Percentiles rank a stretch among this genome's conserved stretches.
Evolutionary conservation across 2,329 filamentous ascomycete genomes (phyloP).

Genomic region (Cadophora sp.): DNA sequence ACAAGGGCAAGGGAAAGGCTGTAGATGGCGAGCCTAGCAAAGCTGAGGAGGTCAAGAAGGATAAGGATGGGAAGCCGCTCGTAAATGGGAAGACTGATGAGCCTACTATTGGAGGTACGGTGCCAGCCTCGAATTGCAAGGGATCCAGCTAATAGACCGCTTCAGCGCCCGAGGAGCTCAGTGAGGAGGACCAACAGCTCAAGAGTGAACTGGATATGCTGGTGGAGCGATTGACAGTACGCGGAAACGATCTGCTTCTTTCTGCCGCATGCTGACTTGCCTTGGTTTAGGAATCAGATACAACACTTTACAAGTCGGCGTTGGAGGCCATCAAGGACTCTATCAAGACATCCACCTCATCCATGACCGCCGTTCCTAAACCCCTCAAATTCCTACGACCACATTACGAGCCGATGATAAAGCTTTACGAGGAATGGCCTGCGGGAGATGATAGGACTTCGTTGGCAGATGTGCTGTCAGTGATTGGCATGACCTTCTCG

Average conservation of each 20-base stretch:
- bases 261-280: slow-evolving; percentile 25
- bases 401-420: slow-evolving; percentile 89
- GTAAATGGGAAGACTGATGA: slow-evolving; percentile 80
- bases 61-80: slow-evolving; percentile 73
- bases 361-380: slow-evolving; percentile 99
- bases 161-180: slow-evolving; percentile 80
- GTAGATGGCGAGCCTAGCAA: slow-evolving; percentile 70
- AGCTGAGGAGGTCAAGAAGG: slow-evolving; percentile 62
- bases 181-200: slow-evolving; percentile 96
- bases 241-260: slow-evolving; percentile 14
- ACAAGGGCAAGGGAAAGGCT: slow-evolving; percentile 97
- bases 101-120: slow-evolving; percentile 53
- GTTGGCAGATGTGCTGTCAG: slow-evolving; percentile 93
- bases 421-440: slow-evolving; percentile 89
- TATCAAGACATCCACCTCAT: slow-evolving; percentile 99
- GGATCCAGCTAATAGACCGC: slow-evolving; percentile 46
- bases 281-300: slow-evolving; percentile 77
- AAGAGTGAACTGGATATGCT: slow-evolving; percentile 99
- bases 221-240: slow-evolving; percentile 89
- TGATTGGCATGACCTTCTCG: slow-evolving; percentile 98
- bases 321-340: slow-evolving; percentile 97
- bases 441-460: slow-evolving; percentile 84
- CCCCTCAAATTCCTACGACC: slow-evolving; percentile 97
- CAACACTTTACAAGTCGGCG: slow-evolving; percentile 86
- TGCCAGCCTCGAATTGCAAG: slow-evolving; percentile 24